These are phyloP conservation scores for Rosellinia necatrix DNA, from an alignment of 2,329 filamentous ascomycete genomes.

Conservation along the genomic window DNA sequence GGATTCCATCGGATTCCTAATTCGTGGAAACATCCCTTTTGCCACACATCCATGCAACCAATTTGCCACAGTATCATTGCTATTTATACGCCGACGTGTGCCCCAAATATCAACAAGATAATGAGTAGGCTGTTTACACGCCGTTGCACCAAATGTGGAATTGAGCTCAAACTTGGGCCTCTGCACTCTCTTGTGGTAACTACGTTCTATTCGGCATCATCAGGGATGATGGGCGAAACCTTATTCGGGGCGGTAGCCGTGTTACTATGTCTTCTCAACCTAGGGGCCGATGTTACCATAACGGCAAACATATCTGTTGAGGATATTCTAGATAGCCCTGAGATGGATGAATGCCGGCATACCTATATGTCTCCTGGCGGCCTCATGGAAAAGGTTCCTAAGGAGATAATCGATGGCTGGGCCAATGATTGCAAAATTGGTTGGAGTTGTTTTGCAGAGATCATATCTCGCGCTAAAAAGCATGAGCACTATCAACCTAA, in stretches of 20 bases:
- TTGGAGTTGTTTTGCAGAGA: conserved; percentile 4
- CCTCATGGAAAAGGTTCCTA: conserved; percentile 6
- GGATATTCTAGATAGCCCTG: background rate
- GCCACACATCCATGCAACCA: conserved; percentile 47
- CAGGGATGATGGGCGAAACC: conserved; percentile 42
- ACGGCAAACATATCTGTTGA: conserved; percentile 5
- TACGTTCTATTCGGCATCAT: conserved; percentile 40
- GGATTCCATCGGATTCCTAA: conserved; percentile 39
- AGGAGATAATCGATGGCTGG: conserved; percentile 1
- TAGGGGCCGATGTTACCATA: conserved; percentile 35
- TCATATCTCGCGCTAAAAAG: background rate
- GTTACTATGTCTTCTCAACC: conserved; percentile 40
- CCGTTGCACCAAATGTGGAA: conserved; percentile 36
- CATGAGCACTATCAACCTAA: background rate
- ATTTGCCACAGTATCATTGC: conserved; percentile 43
- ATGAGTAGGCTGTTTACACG: conserved; percentile 33
- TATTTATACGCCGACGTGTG: conserved; percentile 26
- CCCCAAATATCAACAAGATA: conserved; percentile 22
- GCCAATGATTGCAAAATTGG: conserved; percentile 1
- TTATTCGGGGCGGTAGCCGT: conserved; percentile 46
- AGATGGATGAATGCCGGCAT: background rate
- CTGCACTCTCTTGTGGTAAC: conserved; percentile 45
- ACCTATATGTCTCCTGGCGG: background rate
- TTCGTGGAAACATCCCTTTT: conserved; percentile 51
- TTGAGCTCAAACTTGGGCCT: conserved; percentile 41